Base-by-base conservation (phyloP, 2,329 filamentous ascomycete species). In the Emydomyces testavorans region DNA sequence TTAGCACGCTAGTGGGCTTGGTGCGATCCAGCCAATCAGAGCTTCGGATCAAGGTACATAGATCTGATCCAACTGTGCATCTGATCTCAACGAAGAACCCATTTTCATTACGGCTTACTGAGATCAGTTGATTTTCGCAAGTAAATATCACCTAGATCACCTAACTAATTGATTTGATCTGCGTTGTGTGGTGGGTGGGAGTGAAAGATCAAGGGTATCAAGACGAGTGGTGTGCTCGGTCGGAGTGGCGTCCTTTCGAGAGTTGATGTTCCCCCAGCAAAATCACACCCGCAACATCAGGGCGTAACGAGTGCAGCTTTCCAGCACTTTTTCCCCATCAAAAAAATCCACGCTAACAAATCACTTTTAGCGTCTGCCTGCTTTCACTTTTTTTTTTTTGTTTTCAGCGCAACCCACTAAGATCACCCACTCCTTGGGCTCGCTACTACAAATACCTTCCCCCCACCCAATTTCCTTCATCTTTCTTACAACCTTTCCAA, bases 21-120 rank as follows among this genome's bases (percentile, higher is more conserved):
- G 31, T 48, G 7, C 38, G 52, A 58, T 60, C 56, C 11, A 46
- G 52, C 65, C 65, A 67, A 68, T 67, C 57, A 66, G 61, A 41
- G 47, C 0, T 1, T 21, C 52, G 57, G 60, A 62, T 61, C 62
- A 58, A 34, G 40, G 28, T 34, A 32, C 35, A 23, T 45, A 39
- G 45, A 47, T 46, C 43, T 50, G 39, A 10, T 4, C 21, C 31
- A 24, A 34, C 16, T 13, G 16, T 6, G 18, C 11, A 21, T 13
- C 45, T 54, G 52, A 54, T 54, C 46, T 37, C 42, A 29, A 42
- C 28, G 15, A 37, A 34, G 16, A 24, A 34, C 35, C 36, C 36
- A 5, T 47, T 34, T 40, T 2, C 6, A 23, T 2, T 2, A 36
- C 6, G 23, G 34, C 24, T 34, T 34, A 2, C 13, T 13, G 1